Evolutionary conservation across 345 rosid genomes (phyloP).

Genomic region (Abelmoschus esculentus): DNA sequence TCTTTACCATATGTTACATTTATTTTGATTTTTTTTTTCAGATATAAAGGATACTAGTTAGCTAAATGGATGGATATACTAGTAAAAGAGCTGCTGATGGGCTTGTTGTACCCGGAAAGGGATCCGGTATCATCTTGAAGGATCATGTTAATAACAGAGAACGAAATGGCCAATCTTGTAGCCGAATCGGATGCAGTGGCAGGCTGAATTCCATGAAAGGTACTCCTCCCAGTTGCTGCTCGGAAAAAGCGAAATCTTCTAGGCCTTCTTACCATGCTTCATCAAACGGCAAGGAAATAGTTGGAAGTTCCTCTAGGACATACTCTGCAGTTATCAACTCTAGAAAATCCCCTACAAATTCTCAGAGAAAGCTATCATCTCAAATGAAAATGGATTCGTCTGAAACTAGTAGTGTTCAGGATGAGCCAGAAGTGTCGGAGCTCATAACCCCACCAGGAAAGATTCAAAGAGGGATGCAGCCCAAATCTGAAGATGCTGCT

Average conservation of each 20-base stretch:
- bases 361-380: slow-evolving; percentile 38
- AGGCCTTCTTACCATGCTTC: slow-evolving; percentile 39
- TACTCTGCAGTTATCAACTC: slow-evolving; percentile 26
- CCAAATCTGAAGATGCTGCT: slow-evolving; percentile 27
- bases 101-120: slow-evolving; percentile 22
- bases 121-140: slow-evolving; percentile 46
- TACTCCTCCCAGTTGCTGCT: slow-evolving; percentile 35
- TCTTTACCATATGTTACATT: background rate
- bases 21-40: slow-evolving; percentile 22
- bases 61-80: background rate
- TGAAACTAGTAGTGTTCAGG: slow-evolving; percentile 53
- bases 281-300: slow-evolving; percentile 49
- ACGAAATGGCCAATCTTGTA: too few relatives aligned
- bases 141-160: slow-evolving; percentile 47
- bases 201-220: slow-evolving; percentile 27
- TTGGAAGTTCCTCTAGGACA: slow-evolving; percentile 61
- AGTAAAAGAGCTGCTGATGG: slow-evolving; percentile 40
- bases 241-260: slow-evolving; percentile 48
- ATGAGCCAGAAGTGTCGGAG: slow-evolving; percentile 42
- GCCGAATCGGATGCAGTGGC: too few relatives aligned
- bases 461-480: slow-evolving; percentile 29
- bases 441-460: slow-evolving; percentile 30
- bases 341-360: slow-evolving; percentile 31
- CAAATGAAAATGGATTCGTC: slow-evolving; percentile 54
- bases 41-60: too few relatives aligned